A percentile compares a stretch with the other conserved stretches of the same genome.
Conservation (phyloP, 148 eudicot genomes). For the Dianthus caryophyllus region DNA sequence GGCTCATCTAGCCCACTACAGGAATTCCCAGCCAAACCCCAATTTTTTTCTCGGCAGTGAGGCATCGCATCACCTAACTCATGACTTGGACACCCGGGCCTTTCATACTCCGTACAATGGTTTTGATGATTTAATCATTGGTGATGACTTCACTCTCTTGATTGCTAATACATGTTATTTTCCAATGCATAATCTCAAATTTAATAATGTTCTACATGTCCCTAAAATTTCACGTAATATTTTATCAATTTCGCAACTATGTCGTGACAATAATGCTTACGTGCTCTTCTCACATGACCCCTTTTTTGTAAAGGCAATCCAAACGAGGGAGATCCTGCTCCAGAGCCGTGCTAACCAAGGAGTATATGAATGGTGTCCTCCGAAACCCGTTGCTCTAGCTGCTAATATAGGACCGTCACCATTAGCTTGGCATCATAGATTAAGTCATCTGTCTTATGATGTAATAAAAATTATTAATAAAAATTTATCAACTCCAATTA, state of each 20-base stretch:
- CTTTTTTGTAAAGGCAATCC: background rate
- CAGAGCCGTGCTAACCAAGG: background rate
- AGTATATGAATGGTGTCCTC: background rate
- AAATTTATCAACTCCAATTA: background rate
- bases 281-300: background rate
- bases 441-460: background rate
- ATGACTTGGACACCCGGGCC: background rate
- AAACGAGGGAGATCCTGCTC: background rate
- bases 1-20: background rate
- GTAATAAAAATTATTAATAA: background rate
- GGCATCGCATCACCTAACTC: background rate
- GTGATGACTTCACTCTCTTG: background rate
- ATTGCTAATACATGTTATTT: background rate
- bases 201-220: background rate
- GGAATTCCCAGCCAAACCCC: background rate
- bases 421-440: no score
- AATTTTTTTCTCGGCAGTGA: background rate
- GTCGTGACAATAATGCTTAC: background rate
- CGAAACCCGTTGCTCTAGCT: background rate
- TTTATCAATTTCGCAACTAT: background rate
- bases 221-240: background rate
- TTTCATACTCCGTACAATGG: background rate
- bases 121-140: background rate
- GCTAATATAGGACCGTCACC: background rate
- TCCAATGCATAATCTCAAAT: background rate